Evolutionary conservation across 202 grass and related monocot genomes (phyloP).

Genomic region (Zizania palustris): DNA sequence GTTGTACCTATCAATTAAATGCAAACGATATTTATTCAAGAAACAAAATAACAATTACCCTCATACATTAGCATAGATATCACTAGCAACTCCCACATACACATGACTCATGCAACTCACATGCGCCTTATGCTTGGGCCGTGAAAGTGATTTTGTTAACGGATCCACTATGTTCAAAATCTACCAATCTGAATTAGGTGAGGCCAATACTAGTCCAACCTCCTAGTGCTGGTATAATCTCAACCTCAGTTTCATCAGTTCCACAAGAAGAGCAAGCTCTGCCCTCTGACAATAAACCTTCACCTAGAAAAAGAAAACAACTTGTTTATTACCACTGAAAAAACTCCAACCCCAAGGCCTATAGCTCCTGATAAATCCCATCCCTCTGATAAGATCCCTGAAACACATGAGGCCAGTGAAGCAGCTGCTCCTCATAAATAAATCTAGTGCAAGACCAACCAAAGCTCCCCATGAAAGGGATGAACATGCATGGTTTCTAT

Average conservation of each 20-base stretch:
- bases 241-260: conserved; percentile 24
- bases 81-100: too few relatives aligned
- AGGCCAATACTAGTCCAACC: conserved; percentile 32
- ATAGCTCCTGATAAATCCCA: conserved; percentile 28
- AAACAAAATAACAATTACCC: too few relatives aligned
- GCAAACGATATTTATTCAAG: too few relatives aligned
- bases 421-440: not conserved
- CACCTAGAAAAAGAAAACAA: conserved; percentile 34
- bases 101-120: too few relatives aligned
- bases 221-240: conserved; percentile 31
- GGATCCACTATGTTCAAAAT: too few relatives aligned
- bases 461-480: conserved; percentile 1
- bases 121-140: too few relatives aligned
- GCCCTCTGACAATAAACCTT: conserved; percentile 22
- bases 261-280: conserved; percentile 14
- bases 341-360: conserved; percentile 18
- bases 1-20: too few relatives aligned
- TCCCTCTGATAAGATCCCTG: conserved; percentile 22
- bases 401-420: not conserved
- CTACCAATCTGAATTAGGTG: not conserved
- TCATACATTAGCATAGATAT: too few relatives aligned
- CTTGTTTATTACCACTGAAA: conserved; percentile 41
- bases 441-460: conserved; percentile 28
- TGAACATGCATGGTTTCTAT: not conserved
- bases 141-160: too few relatives aligned